Percentiles rank a stretch among this genome's conserved stretches.
Conservation (phyloP, 108 stramenopile species). For the Cylindrotheca fusiformis region DNA sequence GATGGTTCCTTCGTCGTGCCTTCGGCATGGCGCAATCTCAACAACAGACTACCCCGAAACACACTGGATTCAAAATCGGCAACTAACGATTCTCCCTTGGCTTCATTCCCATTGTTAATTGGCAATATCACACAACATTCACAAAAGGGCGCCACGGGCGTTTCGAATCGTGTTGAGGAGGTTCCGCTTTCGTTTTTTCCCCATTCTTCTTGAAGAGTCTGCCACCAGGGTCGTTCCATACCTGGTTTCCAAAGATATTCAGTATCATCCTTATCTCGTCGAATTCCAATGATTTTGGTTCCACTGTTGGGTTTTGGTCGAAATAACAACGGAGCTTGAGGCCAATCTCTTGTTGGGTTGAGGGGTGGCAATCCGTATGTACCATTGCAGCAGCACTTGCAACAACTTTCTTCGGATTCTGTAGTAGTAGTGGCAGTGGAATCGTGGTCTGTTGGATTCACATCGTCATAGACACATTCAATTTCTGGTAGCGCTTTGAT, state of each 20-base stretch:
- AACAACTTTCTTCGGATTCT: too few species aligned
- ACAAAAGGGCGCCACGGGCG: conserved; percentile 20
- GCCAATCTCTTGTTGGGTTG: conserved; percentile 29
- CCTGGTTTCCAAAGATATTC: conserved; percentile 5
- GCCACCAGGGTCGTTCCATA: conserved; percentile 1
- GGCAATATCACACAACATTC: conserved; percentile 42
- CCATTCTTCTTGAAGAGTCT: background rate
- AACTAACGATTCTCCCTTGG: conserved; percentile 44
- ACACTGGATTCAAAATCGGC: conserved; percentile 60
- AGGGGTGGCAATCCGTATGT: too few species aligned
- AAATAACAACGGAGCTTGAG: conserved; percentile 49
- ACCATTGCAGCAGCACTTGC: too few species aligned
- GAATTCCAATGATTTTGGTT: conserved; percentile 47
- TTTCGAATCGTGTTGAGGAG: background rate
- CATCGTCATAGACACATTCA: too few species aligned
- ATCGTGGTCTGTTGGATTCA: too few species aligned
- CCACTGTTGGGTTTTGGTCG: conserved; percentile 42
- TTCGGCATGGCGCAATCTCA: conserved; percentile 39
- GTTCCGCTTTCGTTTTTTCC: background rate
- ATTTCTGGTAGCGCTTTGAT: too few species aligned
- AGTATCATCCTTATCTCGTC: conserved; percentile 9
- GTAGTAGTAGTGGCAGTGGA: too few species aligned
- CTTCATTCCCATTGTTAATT: conserved; percentile 54
- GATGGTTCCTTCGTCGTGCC: background rate
- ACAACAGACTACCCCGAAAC: conserved; percentile 50